Evolutionary conservation across 805 yeast species (phyloP).

Genomic region (Metschnikowia lochheadii): DNA sequence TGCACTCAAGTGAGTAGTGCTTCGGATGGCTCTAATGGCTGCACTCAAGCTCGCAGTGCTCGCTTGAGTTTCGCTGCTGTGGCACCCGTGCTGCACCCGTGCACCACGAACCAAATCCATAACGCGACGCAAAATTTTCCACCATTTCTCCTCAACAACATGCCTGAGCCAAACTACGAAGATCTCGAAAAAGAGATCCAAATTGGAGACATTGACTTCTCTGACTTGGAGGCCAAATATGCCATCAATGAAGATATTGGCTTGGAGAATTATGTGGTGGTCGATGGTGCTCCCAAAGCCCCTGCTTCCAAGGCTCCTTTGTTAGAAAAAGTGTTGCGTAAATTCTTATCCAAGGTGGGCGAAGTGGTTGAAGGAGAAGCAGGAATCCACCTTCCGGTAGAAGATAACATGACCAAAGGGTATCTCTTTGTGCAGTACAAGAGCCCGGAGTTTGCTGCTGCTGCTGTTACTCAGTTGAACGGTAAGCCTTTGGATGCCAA

Average conservation of each 20-base stretch:
- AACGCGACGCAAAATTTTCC: slow-evolving; percentile 12
- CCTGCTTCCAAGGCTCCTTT: slow-evolving; percentile 85
- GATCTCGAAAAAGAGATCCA: slow-evolving; percentile 38
- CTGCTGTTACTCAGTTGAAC: slow-evolving; percentile 75
- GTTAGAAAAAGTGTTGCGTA: slow-evolving; percentile 77
- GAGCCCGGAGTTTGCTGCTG: slow-evolving; percentile 60
- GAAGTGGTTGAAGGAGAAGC: slow-evolving; percentile 54
- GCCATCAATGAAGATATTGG: slow-evolving; percentile 53
- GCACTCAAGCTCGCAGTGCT: too few relatives aligned
- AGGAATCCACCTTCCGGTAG: slow-evolving; percentile 79
- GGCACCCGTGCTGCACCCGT: slow-evolving; percentile 1
- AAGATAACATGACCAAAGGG: slow-evolving; percentile 79
- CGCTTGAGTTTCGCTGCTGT: too few relatives aligned
- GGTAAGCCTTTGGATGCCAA: slow-evolving; percentile 91
- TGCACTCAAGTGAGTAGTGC: too few relatives aligned
- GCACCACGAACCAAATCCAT: slow-evolving; percentile 4
- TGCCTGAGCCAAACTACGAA: slow-evolving; percentile 20
- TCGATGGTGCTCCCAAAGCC: slow-evolving; percentile 94
- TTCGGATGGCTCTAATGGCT: too few relatives aligned
- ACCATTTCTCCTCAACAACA: neutral
- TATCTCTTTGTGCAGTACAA: slow-evolving; percentile 80
- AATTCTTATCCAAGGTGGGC: slow-evolving; percentile 75
- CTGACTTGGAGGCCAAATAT: slow-evolving; percentile 79
- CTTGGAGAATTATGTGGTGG: slow-evolving; percentile 74
- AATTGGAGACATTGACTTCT: slow-evolving; percentile 62